Conservation (phyloP, 108 stramenopile genomes). For the Pseudonitzschia multiseries region DNA sequence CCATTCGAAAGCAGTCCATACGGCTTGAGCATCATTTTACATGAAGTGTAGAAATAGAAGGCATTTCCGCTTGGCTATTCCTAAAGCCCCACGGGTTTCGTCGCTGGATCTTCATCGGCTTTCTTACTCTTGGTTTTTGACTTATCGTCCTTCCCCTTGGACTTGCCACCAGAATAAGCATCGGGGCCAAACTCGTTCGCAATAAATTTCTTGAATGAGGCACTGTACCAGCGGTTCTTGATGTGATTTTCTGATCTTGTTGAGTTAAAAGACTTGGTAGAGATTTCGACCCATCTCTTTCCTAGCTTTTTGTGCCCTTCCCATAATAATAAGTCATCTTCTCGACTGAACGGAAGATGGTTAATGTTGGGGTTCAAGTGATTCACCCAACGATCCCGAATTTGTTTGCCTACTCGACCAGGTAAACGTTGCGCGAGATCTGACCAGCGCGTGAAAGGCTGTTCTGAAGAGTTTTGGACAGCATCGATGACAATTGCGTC, state of each 20-base stretch:
- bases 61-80: background rate
- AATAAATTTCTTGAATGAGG: conserved; percentile 85
- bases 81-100: conserved; percentile 14
- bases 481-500: conserved; percentile 83
- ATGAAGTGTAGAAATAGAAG: background rate
- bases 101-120: conserved; percentile 24
- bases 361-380: conserved; percentile 86
- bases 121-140: conserved; percentile 33
- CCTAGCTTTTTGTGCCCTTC: conserved; percentile 78
- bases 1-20: background rate
- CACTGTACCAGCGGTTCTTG: conserved; percentile 91
- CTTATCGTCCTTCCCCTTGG: conserved; percentile 20
- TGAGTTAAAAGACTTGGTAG: conserved; percentile 77
- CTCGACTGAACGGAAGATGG: conserved; percentile 72
- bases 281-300: conserved; percentile 88
- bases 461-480: conserved; percentile 68
- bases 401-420: conserved; percentile 87
- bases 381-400: conserved; percentile 91
- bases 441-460: conserved; percentile 87
- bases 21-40: background rate
- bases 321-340: conserved; percentile 81
- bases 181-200: conserved; percentile 72
- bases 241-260: conserved; percentile 86
- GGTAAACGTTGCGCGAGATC: conserved; percentile 82
- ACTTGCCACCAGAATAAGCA: conserved; percentile 48